These are phyloP conservation scores for Cymodocea nodosa DNA, from an alignment of 116 monocot species.

Conservation along the genomic window DNA sequence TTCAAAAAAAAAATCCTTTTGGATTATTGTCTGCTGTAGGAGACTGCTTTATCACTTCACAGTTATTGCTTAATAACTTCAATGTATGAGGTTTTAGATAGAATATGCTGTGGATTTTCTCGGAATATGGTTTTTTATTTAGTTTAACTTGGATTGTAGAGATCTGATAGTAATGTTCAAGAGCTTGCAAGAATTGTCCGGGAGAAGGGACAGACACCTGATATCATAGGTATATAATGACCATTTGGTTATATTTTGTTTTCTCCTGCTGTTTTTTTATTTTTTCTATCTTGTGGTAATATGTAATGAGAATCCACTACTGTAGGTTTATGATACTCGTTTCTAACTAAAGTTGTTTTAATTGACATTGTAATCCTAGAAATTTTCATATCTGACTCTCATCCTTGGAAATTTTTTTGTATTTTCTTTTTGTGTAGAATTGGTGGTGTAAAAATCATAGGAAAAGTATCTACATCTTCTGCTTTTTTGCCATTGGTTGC, in stretches of 20 bases:
- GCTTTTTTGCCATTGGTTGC: too few species aligned
- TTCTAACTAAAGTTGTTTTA: too few species aligned
- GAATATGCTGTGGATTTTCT: background rate
- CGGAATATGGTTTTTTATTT: background rate
- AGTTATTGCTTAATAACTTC: background rate
- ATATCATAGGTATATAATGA: conserved; percentile 59
- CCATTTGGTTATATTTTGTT: background rate
- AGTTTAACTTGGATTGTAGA: conserved; percentile 26
- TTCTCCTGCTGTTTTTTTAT: background rate
- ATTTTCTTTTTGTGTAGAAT: too few species aligned
- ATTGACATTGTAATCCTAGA: too few species aligned
- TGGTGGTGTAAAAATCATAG: too few species aligned
- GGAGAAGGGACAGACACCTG: conserved; percentile 49
- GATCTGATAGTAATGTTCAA: conserved; percentile 41
- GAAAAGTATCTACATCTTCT: too few species aligned
- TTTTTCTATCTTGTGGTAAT: background rate
- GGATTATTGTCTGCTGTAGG: background rate
- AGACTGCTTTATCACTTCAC: background rate
- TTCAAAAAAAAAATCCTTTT: background rate
- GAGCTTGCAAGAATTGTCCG: conserved; percentile 54
- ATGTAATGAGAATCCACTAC: too few species aligned
- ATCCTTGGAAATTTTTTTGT: too few species aligned
- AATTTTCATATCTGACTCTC: too few species aligned
- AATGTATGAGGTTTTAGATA: background rate
- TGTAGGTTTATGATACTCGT: too few species aligned